These are phyloP conservation scores for Alternaria consortialis DNA, from an alignment of 2,329 filamentous ascomycete genomes.

Conservation along the genomic window DNA sequence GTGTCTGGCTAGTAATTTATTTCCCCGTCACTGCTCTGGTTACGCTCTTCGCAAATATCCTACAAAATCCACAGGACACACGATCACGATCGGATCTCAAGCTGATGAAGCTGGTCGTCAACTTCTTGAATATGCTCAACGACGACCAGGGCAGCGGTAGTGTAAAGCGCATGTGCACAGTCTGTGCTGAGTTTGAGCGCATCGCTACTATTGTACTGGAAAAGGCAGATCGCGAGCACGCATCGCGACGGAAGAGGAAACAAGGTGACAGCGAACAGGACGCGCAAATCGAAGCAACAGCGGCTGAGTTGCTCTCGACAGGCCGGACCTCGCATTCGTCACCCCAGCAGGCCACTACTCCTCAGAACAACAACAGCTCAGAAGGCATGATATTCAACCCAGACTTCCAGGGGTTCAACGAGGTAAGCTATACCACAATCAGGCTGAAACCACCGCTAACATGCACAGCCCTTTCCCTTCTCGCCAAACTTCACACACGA, in stretches of 20 bases:
- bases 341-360: constrained; percentile 36
- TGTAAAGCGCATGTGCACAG: constrained; percentile 90
- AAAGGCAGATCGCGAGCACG: constrained; percentile 85
- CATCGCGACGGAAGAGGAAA: constrained; percentile 85
- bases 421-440: constrained; percentile 31
- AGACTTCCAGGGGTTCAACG: constrained; percentile 50
- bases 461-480: constrained; percentile 48
- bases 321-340: constrained; percentile 40
- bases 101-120: constrained; percentile 91
- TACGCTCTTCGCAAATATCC: constrained; percentile 92
- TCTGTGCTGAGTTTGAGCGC: constrained; percentile 95
- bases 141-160: constrained; percentile 88
- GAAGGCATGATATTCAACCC: constrained; percentile 47
- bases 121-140: constrained; percentile 88
- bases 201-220: constrained; percentile 92
- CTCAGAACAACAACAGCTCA: constrained; percentile 20
- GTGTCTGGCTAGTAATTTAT: constrained; percentile 96
- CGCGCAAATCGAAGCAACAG: constrained; percentile 49
- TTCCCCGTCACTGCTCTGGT: constrained; percentile 96
- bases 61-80: constrained; percentile 92
- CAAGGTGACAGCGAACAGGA: constrained; percentile 63
- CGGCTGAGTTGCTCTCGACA: constrained; percentile 46
- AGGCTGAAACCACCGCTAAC: constrained; percentile 22
- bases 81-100: constrained; percentile 87
- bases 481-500: constrained; percentile 53